phyloP scores from a whole-genome alignment of 352 stramenopile genomes.

The Lagenidium giganteum region DNA sequence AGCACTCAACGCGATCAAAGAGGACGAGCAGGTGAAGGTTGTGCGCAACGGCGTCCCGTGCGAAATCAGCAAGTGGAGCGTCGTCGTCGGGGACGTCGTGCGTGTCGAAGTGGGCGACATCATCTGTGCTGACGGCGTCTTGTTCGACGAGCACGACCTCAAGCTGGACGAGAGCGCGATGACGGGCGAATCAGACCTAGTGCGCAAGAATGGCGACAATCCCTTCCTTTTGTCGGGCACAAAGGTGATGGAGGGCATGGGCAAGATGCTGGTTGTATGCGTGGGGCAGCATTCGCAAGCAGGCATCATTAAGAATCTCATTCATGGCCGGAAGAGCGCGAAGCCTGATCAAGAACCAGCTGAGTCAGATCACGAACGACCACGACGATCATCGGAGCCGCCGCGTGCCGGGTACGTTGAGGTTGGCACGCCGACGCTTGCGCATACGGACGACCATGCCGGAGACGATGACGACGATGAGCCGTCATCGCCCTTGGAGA shows the following conservation, averaged over 20 bases:
- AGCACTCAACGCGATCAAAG: slow-evolving; percentile 62
- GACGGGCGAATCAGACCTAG: slow-evolving; percentile 32
- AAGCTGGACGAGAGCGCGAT: slow-evolving; percentile 33
- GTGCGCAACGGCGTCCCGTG: slow-evolving; percentile 22
- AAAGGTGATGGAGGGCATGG: slow-evolving; percentile 75
- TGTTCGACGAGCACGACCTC: slow-evolving; percentile 30
- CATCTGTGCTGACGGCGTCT: slow-evolving; percentile 29
- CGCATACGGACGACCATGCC: background rate
- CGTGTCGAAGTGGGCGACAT: slow-evolving; percentile 30
- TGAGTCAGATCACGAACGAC: slow-evolving; percentile 1
- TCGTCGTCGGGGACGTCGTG: slow-evolving; percentile 41
- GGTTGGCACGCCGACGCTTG: slow-evolving; percentile 10
- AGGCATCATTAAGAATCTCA: slow-evolving; percentile 75
- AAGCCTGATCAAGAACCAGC: background rate
- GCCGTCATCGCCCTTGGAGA: slow-evolving; percentile 47
- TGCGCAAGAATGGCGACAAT: slow-evolving; percentile 23
- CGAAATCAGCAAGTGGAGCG: slow-evolving; percentile 21
- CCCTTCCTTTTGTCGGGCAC: slow-evolving; percentile 86
- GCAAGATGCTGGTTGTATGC: slow-evolving; percentile 79
- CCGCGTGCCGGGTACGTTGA: slow-evolving; percentile 18
- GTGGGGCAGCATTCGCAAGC: slow-evolving; percentile 84
- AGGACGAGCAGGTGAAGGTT: slow-evolving; percentile 44
- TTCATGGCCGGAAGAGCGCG: slow-evolving; percentile 13
- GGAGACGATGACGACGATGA: slow-evolving; percentile 9
- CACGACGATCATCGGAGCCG: no score